Conservation (phyloP, 179 eudicot genomes). For the Drosera spatulata region DNA sequence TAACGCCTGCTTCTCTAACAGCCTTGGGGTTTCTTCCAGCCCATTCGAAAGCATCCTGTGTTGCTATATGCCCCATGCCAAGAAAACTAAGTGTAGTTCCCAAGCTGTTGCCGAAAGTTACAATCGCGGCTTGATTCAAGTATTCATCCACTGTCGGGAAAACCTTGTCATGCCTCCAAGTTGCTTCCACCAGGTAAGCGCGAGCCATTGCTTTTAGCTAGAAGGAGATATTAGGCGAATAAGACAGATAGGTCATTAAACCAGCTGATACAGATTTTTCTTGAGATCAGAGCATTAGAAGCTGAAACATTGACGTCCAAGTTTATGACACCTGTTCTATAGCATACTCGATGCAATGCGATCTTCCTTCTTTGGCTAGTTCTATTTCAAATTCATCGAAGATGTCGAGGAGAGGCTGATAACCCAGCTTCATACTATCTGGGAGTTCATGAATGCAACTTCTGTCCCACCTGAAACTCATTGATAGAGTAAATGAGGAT, state of each 20-base stretch:
- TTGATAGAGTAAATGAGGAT: background rate
- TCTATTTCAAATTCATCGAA: constrained; percentile 21
- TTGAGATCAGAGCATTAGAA: no score
- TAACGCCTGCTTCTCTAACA: constrained; percentile 13
- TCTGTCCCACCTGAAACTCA: constrained; percentile 14
- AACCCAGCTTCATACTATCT: constrained; percentile 15
- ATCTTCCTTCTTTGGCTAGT: constrained; percentile 14
- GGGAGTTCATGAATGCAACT: constrained; percentile 13
- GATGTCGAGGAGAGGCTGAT: constrained; percentile 19
- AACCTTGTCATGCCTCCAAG: no score
- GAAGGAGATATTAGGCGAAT: background rate
- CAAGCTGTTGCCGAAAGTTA: constrained; percentile 17
- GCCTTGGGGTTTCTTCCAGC: constrained; percentile 8
- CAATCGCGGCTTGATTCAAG: constrained; percentile 15
- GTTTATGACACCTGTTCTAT: constrained; percentile 9
- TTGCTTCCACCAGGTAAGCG: constrained; percentile 16
- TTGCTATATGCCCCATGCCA: constrained; percentile 20
- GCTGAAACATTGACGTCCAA: no score
- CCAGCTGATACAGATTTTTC: no score
- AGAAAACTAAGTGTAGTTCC: constrained; percentile 7
- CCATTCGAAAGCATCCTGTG: constrained; percentile 21
- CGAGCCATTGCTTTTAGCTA: constrained; percentile 15
- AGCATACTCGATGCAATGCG: constrained; percentile 9
- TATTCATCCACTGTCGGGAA: constrained; percentile 18
- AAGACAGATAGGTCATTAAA: background rate